Conservation (phyloP, 129 eudicot species). For the Helianthus annuus region DNA sequence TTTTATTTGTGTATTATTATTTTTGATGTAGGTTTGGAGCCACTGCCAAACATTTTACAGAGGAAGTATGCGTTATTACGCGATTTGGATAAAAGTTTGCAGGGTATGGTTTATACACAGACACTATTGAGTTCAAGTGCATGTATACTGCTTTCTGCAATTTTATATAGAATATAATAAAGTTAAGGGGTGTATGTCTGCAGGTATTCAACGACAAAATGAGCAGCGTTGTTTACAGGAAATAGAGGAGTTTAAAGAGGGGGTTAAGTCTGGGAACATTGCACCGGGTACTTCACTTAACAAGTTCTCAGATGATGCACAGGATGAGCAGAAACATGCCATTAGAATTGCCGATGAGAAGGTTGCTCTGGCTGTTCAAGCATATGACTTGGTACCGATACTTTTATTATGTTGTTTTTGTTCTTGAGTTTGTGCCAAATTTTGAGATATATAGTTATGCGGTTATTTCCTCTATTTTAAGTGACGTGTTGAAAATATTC, state of each 20-base stretch:
- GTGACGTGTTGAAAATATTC: neutral
- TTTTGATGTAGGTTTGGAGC: conserved; percentile 65
- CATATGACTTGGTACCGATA: conserved; percentile 70
- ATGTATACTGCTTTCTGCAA: neutral
- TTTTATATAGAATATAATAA: neutral
- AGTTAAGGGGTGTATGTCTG: neutral
- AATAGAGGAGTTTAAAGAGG: conserved; percentile 61
- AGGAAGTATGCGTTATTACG: conserved; percentile 81
- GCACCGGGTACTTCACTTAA: conserved; percentile 58
- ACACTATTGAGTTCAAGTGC: neutral
- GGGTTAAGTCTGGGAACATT: conserved; percentile 59
- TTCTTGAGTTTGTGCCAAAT: neutral
- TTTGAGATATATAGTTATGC: neutral
- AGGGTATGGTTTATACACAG: conserved; percentile 45
- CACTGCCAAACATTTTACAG: conserved; percentile 67
- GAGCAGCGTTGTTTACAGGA: conserved; percentile 67
- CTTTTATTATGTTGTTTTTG: neutral
- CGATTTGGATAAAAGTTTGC: conserved; percentile 85
- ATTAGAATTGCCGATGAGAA: conserved; percentile 87
- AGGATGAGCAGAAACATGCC: conserved; percentile 87
- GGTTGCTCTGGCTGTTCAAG: conserved; percentile 84
- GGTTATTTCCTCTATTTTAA: conserved; percentile 6
- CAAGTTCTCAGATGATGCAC: conserved; percentile 74
- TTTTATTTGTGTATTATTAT: no score
- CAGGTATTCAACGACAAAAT: conserved; percentile 73